phyloP scores from a whole-genome alignment of 75 land plant species.

The Isoetes taiwanensis region DNA sequence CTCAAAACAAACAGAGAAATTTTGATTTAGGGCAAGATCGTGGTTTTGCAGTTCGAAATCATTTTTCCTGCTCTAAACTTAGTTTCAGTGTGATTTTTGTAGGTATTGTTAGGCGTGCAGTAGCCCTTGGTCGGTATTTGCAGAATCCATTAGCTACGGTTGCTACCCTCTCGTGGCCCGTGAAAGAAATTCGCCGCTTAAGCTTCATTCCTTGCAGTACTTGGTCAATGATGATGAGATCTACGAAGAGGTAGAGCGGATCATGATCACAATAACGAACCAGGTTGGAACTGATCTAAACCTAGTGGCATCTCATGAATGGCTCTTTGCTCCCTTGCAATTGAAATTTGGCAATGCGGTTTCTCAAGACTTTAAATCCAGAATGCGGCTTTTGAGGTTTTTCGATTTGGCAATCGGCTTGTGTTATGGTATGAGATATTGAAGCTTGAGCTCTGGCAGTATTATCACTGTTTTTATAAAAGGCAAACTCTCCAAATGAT shows the following conservation, averaged over 20 bases:
- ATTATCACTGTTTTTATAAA: too few relatives aligned
- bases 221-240: conserved; percentile 70
- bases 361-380: too few relatives aligned
- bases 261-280: conserved; percentile 82
- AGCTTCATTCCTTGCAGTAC: conserved; percentile 48
- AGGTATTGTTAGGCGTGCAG: conserved; percentile 92
- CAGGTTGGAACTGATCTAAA: conserved; percentile 86
- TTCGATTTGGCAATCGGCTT: too few relatives aligned
- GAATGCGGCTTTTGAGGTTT: too few relatives aligned
- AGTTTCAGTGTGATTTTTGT: conserved; percentile 11
- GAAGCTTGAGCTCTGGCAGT: too few relatives aligned
- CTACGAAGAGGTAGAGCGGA: conserved; percentile 71
- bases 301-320: conserved; percentile 80
- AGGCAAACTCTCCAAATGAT: too few relatives aligned
- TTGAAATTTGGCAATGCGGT: conserved; percentile 87
- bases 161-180: conserved; percentile 84
- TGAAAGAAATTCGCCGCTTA: conserved; percentile 77
- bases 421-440: too few relatives aligned
- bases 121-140: conserved; percentile 79
- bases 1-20: too few relatives aligned
- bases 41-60: too few relatives aligned
- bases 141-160: conserved; percentile 94
- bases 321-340: conserved; percentile 86
- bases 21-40: too few relatives aligned
- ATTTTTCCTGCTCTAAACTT: too few relatives aligned